Base-by-base conservation (phyloP, 2,329 filamentous ascomycete genomes). In the Xylaria sp. region DNA sequence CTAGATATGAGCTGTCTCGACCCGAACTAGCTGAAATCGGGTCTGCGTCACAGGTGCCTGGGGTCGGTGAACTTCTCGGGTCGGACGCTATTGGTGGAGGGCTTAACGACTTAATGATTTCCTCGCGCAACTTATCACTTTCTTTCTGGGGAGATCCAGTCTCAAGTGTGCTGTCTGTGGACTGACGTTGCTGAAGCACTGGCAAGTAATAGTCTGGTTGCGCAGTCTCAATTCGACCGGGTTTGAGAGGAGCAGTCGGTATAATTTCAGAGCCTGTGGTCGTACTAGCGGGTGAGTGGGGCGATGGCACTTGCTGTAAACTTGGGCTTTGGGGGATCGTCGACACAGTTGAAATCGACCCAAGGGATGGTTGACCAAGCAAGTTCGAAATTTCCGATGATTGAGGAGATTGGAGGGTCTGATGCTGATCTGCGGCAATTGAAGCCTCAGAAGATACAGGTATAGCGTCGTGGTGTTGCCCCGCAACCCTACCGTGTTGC, bases 81-180 rank as follows among this genome's bases (percentile, higher is more conserved):
- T 62, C 61, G 18, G 66, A 66, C 1, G 72, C 66, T 30, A 68
- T 52, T 4, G 74, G 67, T 35, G 74, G 74, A 10, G 86, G 81
- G 57, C 80, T 86, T 1, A 92, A 76, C 48, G 85, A 89, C 59
- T 83, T 84, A 56, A 91, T 84, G 57, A 92, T 92, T 67, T 92
- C 90, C 60, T 90, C 87, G 34, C 85, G 81, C 52, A 92, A 72
- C 58, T 83, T 79, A 65, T 92, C 89, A 67, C 83, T 91, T 67
- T 91, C 88, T 65, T 87, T 83, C 60, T 86, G 78, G 35, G 84
- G 80, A 0, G 80, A 80, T 6, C 75, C 76, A 6, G 79, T 78
- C 8, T 79, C 78, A 8, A 75, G 69, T 0, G 80, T 81, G 67
- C 80, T 83, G 52, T 79, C 71, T 0, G 78, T 80, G 5, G 74